Conservation (phyloP, 495 filamentous ascomycete species). For the Neurospora tetrasperma region DNA sequence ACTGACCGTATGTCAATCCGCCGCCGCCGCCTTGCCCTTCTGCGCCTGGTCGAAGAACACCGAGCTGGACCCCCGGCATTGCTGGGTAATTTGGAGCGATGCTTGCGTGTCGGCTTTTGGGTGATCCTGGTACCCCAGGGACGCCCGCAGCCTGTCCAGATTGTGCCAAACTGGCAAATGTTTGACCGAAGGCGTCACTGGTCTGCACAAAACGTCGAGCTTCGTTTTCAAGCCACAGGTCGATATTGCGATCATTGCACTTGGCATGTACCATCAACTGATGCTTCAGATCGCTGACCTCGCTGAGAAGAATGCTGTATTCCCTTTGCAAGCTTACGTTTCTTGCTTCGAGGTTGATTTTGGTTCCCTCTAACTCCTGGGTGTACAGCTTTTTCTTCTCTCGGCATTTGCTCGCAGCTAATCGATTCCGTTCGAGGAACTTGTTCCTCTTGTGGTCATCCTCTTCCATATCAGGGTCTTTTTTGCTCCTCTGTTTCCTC, state of each 20-base stretch:
- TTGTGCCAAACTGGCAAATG: slow-evolving; percentile 15
- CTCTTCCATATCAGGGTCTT: slow-evolving; percentile 7
- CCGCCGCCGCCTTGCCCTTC: not conserved
- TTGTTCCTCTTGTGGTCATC: slow-evolving; percentile 28
- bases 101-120: slow-evolving; percentile 15
- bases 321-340: slow-evolving; percentile 28
- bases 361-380: slow-evolving; percentile 45
- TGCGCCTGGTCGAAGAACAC: slow-evolving; percentile 2
- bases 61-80: slow-evolving; percentile 9
- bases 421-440: slow-evolving; percentile 69
- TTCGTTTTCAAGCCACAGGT: slow-evolving; percentile 36
- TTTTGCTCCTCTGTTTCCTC: slow-evolving; percentile 7
- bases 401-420: slow-evolving; percentile 79
- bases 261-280: slow-evolving; percentile 48
- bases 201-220: slow-evolving; percentile 31
- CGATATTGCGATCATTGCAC: slow-evolving; percentile 44
- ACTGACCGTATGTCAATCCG: not conserved
- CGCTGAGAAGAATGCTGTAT: slow-evolving; percentile 29
- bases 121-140: slow-evolving; percentile 2
- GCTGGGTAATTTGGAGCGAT: slow-evolving; percentile 15
- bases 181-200: slow-evolving; percentile 22
- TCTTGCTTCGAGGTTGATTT: slow-evolving; percentile 27
- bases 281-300: slow-evolving; percentile 46
- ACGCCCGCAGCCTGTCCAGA: not conserved
- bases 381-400: slow-evolving; percentile 78